Conservation (phyloP, 2,329 filamentous ascomycete species). For the Calonectria pseudoturangicola region DNA sequence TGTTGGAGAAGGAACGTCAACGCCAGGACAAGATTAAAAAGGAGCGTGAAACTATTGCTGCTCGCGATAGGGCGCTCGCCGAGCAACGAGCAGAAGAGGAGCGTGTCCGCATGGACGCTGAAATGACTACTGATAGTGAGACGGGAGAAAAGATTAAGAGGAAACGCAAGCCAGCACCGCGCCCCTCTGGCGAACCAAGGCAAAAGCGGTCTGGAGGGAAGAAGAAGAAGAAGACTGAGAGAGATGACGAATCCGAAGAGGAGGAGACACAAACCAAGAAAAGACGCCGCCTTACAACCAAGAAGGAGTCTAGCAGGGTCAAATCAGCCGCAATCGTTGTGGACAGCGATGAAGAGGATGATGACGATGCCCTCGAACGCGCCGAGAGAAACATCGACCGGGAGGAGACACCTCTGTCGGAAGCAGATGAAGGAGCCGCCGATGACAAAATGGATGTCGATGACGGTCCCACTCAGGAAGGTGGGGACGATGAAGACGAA, state of each 20-base stretch:
- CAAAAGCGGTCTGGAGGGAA: slow-evolving; percentile 63
- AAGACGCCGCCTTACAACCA: slow-evolving; percentile 74
- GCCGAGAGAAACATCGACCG: slow-evolving; percentile 65
- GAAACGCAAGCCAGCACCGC: slow-evolving; percentile 77
- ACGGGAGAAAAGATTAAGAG: slow-evolving; percentile 88
- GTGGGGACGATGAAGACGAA: slow-evolving; percentile 70
- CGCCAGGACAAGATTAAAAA: slow-evolving; percentile 88
- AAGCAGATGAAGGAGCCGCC: slow-evolving; percentile 60
- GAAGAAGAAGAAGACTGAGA: slow-evolving; percentile 63
- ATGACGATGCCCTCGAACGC: slow-evolving; percentile 66
- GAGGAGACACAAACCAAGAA: slow-evolving; percentile 74
- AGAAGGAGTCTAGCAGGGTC: slow-evolving; percentile 77
- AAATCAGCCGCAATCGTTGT: slow-evolving; percentile 91
- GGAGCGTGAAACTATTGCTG: slow-evolving; percentile 87
- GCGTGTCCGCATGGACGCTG: slow-evolving; percentile 73
- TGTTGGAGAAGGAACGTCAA: slow-evolving; percentile 81
- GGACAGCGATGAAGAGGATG: slow-evolving; percentile 78
- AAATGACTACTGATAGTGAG: slow-evolving; percentile 87
- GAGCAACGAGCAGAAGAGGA: slow-evolving; percentile 72
- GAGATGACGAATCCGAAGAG: slow-evolving; percentile 64
- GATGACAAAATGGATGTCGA: slow-evolving; percentile 73
- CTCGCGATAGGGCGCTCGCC: slow-evolving; percentile 83
- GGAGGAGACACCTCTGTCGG: slow-evolving; percentile 60
- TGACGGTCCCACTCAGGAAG: slow-evolving; percentile 57
- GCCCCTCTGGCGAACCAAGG: slow-evolving; percentile 64